phyloP scores from a whole-genome alignment of 257 asterid genomes.

The Solanum pinnatisectum region DNA sequence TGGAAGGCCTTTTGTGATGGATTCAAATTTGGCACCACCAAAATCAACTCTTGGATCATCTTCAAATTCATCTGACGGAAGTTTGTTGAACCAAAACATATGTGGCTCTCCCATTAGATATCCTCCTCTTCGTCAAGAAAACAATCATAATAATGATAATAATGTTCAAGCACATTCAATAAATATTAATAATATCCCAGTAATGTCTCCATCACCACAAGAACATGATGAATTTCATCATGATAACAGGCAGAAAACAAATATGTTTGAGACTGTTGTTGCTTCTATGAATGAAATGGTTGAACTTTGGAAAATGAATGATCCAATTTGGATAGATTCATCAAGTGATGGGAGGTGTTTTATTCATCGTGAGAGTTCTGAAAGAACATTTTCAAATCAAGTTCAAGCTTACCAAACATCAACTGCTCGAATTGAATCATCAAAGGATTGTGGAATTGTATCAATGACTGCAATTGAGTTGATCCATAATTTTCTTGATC shows the following conservation, averaged over 20 bases:
- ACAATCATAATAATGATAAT: background rate
- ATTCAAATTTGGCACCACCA: background rate
- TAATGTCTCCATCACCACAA: background rate
- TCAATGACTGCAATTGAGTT: constrained; percentile 35
- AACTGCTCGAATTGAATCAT: constrained; percentile 51
- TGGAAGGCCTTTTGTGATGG: constrained; percentile 11
- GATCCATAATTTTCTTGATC: constrained; percentile 46
- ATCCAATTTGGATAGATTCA: constrained; percentile 51
- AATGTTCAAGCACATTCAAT: background rate
- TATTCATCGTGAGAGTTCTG: constrained; percentile 38
- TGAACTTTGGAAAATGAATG: constrained; percentile 37
- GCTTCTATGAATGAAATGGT: constrained; percentile 47
- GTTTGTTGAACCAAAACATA: constrained; percentile 6
- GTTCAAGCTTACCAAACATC: constrained; percentile 15
- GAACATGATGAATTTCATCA: background rate
- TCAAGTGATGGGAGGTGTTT: constrained; percentile 27
- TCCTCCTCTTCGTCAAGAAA: background rate
- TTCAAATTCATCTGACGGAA: background rate
- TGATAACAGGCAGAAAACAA: constrained; percentile 20
- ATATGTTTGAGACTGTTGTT: constrained; percentile 22
- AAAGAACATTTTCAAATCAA: constrained; percentile 36
- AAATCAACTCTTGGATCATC: background rate
- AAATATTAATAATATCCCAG: background rate
- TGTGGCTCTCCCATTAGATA: constrained; percentile 2
- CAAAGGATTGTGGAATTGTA: constrained; percentile 47